Conservation (phyloP, 495 filamentous ascomycete species). For the Tuber brumale region DNA sequence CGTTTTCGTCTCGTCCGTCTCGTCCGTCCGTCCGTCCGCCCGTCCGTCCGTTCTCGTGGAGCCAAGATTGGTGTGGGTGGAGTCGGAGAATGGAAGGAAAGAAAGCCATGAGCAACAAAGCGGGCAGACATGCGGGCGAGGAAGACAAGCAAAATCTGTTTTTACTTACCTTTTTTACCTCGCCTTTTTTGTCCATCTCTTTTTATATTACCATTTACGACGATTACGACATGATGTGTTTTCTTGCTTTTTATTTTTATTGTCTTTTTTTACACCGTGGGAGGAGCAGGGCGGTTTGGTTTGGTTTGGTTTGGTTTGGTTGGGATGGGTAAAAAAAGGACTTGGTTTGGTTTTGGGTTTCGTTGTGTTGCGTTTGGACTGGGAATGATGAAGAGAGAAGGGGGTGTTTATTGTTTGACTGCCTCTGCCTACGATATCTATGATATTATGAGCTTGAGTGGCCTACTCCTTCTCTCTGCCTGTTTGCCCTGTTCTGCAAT, state of each 20-base stretch:
- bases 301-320: background rate
- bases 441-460: background rate
- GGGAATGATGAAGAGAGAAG: background rate
- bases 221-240: background rate
- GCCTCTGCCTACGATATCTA: background rate
- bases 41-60: conserved; percentile 3
- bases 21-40: background rate
- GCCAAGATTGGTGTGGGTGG: background rate
- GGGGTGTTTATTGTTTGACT: background rate
- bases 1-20: background rate
- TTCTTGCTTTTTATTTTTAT: background rate
- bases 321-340: conserved; percentile 3
- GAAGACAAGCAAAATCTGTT: background rate
- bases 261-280: background rate
- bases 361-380: background rate
- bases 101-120: background rate
- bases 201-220: background rate
- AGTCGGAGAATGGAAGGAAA: background rate
- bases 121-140: background rate
- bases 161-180: background rate
- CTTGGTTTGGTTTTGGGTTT: background rate
- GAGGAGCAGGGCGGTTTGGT: conserved; percentile 1
- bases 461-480: background rate
- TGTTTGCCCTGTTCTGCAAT: background rate
- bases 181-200: background rate